Percentiles rank a stretch among this genome's conserved stretches.
Evolutionary conservation across 1,139 yeast genomes (phyloP).

Genomic region (Suhomyces coccinellae): DNA sequence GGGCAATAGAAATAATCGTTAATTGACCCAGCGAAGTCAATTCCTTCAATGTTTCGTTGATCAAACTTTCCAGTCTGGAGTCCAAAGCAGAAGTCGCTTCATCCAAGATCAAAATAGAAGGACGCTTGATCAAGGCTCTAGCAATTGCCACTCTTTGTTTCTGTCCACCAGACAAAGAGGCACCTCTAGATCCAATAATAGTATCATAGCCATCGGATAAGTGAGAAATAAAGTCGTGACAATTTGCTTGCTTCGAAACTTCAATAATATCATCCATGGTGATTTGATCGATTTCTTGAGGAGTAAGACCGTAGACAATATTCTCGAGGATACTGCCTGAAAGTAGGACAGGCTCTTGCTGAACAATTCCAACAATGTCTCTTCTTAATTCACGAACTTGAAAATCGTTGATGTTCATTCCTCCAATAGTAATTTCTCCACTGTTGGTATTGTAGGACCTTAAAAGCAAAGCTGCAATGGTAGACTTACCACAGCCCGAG

Average conservation of each 20-base stretch:
- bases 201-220: constrained; percentile 59
- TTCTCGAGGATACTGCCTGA: constrained; percentile 80
- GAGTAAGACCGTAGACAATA: constrained; percentile 70
- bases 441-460: constrained; percentile 60
- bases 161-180: constrained; percentile 78
- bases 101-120: constrained; percentile 62
- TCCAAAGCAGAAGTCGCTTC: constrained; percentile 83
- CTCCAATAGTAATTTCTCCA: constrained; percentile 70
- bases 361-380: constrained; percentile 73
- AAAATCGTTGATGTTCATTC: constrained; percentile 58
- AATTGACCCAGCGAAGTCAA: constrained; percentile 58
- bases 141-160: constrained; percentile 90
- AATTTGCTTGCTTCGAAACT: constrained; percentile 53
- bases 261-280: constrained; percentile 43
- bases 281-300: constrained; percentile 45
- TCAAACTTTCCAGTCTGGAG: constrained; percentile 66
- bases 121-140: constrained; percentile 68
- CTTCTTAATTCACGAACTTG: constrained; percentile 73
- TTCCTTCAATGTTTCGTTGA: constrained; percentile 59
- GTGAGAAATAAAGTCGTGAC: constrained; percentile 51
- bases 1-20: constrained; percentile 91
- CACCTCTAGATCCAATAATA: constrained; percentile 56
- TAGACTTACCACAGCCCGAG: constrained; percentile 90
- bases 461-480: constrained; percentile 71
- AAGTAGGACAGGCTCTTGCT: constrained; percentile 83